phyloP scores from a whole-genome alignment of 805 yeast genomes.

The Yamadazyma sp. region DNA sequence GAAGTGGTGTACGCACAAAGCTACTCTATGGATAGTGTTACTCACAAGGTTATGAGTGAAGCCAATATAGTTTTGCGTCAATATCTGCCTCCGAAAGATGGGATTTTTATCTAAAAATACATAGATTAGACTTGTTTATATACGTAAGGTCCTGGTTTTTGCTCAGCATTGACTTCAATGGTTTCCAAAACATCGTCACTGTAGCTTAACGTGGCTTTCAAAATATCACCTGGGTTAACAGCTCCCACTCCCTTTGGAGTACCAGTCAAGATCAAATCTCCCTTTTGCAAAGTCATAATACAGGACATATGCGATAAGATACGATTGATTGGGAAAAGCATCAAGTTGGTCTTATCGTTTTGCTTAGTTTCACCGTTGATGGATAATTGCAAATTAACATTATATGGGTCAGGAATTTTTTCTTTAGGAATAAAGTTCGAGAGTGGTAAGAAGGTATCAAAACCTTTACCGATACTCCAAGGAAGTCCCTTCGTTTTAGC shows the following conservation, averaged over 20 bases:
- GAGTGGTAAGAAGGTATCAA: conserved; percentile 93
- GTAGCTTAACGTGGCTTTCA: conserved; percentile 61
- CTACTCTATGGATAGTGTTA: conserved; percentile 86
- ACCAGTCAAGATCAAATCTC: conserved; percentile 91
- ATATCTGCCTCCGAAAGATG: conserved; percentile 41
- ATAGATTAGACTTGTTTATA: conserved; percentile 30
- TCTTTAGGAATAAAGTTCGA: conserved; percentile 67
- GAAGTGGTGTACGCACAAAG: conserved; percentile 93
- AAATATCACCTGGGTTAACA: conserved; percentile 72
- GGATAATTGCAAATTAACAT: conserved; percentile 58
- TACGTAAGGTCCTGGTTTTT: conserved; percentile 48
- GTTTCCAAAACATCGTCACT: conserved; percentile 58
- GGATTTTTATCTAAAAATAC: conserved; percentile 30
- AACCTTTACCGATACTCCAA: conserved; percentile 96
- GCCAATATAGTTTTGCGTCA: conserved; percentile 72
- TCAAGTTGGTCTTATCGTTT: conserved; percentile 71
- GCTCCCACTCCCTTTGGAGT: conserved; percentile 98
- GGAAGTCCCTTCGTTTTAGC: conserved; percentile 94
- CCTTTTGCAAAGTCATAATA: conserved; percentile 89
- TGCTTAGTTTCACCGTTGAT: conserved; percentile 75
- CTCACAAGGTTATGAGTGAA: conserved; percentile 66
- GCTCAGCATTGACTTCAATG: conserved; percentile 52
- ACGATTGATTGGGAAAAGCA: conserved; percentile 85
- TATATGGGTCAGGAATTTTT: conserved; percentile 69
- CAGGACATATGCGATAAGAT: conserved; percentile 77